Percentiles rank a stretch among this genome's conserved stretches.
Evolutionary conservation across 2,329 filamentous ascomycete species (phyloP).

Genomic region (Whalleya microplaca): DNA sequence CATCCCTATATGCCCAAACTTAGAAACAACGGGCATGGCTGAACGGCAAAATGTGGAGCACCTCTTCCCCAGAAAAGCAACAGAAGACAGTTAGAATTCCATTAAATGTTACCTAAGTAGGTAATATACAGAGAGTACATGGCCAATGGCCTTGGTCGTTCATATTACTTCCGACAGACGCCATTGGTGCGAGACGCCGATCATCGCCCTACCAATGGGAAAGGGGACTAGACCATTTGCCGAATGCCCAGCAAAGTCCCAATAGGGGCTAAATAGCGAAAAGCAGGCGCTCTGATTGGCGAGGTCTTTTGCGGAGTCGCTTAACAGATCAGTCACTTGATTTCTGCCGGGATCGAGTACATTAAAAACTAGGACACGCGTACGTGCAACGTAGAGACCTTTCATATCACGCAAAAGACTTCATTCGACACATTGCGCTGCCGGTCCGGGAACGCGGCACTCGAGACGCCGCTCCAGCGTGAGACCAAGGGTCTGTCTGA

Average conservation of each 20-base stretch:
- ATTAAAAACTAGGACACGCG: neutral
- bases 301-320: slow-evolving; percentile 19
- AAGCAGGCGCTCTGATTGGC: slow-evolving; percentile 14
- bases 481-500: neutral
- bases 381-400: neutral
- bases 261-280: slow-evolving; percentile 24
- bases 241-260: slow-evolving; percentile 10
- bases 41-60: slow-evolving; percentile 26
- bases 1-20: slow-evolving; percentile 19
- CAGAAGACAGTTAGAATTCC: neutral
- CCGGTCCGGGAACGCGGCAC: neutral
- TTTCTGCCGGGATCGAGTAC: slow-evolving; percentile 24
- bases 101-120: slow-evolving; percentile 17
- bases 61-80: slow-evolving; percentile 12
- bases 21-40: slow-evolving; percentile 21
- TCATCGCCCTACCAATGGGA: slow-evolving; percentile 26
- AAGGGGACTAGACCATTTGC: slow-evolving; percentile 28
- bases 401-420: neutral
- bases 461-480: neutral
- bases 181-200: slow-evolving; percentile 19
- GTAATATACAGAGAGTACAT: slow-evolving; percentile 20
- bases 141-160: slow-evolving; percentile 3
- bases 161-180: slow-evolving; percentile 17
- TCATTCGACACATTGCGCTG: neutral
- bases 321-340: slow-evolving; percentile 27